phyloP scores from a whole-genome alignment of 192 early-diverging fungal species.

The Podila epigama region DNA sequence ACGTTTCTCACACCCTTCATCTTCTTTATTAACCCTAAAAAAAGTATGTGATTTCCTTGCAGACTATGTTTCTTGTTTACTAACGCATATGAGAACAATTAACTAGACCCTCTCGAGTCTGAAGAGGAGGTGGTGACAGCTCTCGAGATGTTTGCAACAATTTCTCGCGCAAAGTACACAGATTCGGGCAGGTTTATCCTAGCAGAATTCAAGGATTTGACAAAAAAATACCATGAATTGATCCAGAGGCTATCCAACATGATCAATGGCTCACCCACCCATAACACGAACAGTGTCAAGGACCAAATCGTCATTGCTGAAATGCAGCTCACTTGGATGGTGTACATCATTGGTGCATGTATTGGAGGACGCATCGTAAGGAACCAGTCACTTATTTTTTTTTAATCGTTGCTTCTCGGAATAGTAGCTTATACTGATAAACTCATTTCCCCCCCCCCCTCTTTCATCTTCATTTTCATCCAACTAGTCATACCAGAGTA shows the following conservation, averaged over 20 bases:
- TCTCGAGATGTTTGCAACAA: constrained; percentile 72
- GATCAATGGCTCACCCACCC: constrained; percentile 10
- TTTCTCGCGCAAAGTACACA: constrained; percentile 75
- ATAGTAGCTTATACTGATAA: background rate
- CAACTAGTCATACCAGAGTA: constrained; percentile 68
- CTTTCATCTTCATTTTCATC: constrained; percentile 1
- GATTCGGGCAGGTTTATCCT: constrained; percentile 51
- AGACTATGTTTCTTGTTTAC: background rate
- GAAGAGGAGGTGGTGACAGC: constrained; percentile 74
- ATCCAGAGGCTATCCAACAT: constrained; percentile 24
- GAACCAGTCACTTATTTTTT: background rate
- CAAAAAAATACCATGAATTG: constrained; percentile 24
- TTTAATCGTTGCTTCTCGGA: no score
- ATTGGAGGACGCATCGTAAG: constrained; percentile 73
- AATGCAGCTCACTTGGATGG: constrained; percentile 79
- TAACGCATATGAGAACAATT: background rate
- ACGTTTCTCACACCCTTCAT: background rate
- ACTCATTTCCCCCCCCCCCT: constrained; percentile 1
- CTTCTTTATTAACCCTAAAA: background rate
- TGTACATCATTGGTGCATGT: constrained; percentile 76
- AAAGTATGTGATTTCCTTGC: background rate
- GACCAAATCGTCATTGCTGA: constrained; percentile 59
- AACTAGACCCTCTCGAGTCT: constrained; percentile 67
- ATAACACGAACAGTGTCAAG: constrained; percentile 46
- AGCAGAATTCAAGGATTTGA: constrained; percentile 24